Conservation (phyloP, 2,329 filamentous ascomycete genomes). For the Neophaeococcomyces mojaviensis region DNA sequence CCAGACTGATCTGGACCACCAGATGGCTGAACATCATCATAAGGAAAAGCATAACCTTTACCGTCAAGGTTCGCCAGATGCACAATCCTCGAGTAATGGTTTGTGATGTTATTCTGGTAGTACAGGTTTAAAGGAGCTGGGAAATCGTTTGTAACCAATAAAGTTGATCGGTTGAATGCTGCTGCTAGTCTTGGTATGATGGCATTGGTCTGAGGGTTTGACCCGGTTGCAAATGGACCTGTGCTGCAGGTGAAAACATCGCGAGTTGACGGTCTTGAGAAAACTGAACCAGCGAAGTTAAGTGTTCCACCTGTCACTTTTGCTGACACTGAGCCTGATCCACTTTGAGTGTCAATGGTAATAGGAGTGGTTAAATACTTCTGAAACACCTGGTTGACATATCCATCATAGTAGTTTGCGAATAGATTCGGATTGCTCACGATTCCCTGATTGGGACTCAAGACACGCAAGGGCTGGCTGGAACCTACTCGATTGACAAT, state of each 20-base stretch:
- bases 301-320: conserved; percentile 31
- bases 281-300: conserved; percentile 42
- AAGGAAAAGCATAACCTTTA: conserved; percentile 63
- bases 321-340: conserved; percentile 47
- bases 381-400: conserved; percentile 47
- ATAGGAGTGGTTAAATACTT: conserved; percentile 39
- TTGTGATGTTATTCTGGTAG: conserved; percentile 50
- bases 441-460: conserved; percentile 39
- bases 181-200: conserved; percentile 68
- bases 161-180: conserved; percentile 65
- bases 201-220: conserved; percentile 46
- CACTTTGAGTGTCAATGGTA: conserved; percentile 59
- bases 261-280: conserved; percentile 48
- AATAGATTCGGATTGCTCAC: conserved; percentile 40
- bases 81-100: conserved; percentile 60
- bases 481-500: conserved; percentile 32
- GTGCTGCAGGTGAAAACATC: conserved; percentile 63
- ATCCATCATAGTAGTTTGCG: conserved; percentile 44
- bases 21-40: conserved; percentile 59
- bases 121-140: conserved; percentile 49
- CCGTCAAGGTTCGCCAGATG: conserved; percentile 54
- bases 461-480: conserved; percentile 28
- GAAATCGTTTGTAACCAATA: conserved; percentile 42
- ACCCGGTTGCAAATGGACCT: conserved; percentile 47
- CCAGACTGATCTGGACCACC: conserved; percentile 54